A percentile compares a stretch with the other conserved stretches of the same genome.
phyloP scores from a whole-genome alignment of 306 rosid genomes.

The Rubus parviflorus region DNA sequence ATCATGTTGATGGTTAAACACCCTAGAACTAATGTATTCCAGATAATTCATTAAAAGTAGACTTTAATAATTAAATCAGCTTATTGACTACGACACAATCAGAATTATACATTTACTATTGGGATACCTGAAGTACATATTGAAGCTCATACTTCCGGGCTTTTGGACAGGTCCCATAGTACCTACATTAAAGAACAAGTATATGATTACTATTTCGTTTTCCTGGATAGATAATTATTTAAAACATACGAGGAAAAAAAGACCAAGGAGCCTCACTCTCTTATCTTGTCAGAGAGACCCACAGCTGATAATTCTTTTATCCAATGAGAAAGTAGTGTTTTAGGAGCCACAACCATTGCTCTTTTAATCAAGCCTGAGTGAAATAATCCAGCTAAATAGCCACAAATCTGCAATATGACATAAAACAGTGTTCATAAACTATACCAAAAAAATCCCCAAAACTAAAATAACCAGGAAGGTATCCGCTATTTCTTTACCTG shows the following conservation, averaged over 20 bases:
- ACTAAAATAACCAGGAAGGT: neutral
- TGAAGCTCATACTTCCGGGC: constrained; percentile 79
- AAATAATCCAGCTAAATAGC: constrained; percentile 82
- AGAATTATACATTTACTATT: neutral
- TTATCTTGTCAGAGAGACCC: constrained; percentile 75
- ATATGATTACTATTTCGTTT: constrained; percentile 3
- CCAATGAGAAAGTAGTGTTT: constrained; percentile 86
- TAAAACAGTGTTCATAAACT: constrained; percentile 3
- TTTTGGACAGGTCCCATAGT: constrained; percentile 63
- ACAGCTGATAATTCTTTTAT: constrained; percentile 78
- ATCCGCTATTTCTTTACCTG: constrained; percentile 56
- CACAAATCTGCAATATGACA: constrained; percentile 66
- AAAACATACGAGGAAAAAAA: constrained; percentile 5
- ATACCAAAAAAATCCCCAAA: constrained; percentile 8
- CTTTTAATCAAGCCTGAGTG: constrained; percentile 67
- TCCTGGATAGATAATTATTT: neutral
- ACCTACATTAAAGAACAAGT: constrained; percentile 47
- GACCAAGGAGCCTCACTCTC: constrained; percentile 61
- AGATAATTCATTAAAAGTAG: neutral
- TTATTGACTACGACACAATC: neutral
- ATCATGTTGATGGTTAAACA: neutral
- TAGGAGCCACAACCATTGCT: constrained; percentile 84
- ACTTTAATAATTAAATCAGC: neutral
- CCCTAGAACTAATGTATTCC: neutral
- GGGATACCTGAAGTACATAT: constrained; percentile 66